Conservation (phyloP, 768 basidiomycete genomes). For the Grammothele lineata region DNA sequence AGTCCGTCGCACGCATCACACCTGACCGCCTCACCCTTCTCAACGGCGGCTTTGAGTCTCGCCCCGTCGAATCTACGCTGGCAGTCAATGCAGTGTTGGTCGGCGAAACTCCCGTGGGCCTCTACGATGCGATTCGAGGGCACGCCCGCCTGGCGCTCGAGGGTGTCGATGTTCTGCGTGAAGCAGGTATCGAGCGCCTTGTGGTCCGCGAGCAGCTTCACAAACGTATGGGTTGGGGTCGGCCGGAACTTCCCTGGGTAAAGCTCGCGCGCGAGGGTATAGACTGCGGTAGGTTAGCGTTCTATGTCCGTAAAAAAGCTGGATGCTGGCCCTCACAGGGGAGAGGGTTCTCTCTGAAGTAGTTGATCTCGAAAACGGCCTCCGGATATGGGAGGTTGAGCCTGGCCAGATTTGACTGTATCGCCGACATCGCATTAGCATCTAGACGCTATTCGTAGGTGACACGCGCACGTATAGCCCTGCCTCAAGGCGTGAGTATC, state of each 20-base stretch:
- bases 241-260: constrained; percentile 90
- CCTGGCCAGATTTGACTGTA: constrained; percentile 72
- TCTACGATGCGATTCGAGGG: constrained; percentile 75
- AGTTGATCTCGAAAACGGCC: constrained; percentile 91
- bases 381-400: constrained; percentile 88
- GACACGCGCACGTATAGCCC: constrained; percentile 21
- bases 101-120: constrained; percentile 94
- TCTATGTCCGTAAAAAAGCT: too few species aligned
- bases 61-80: constrained; percentile 50
- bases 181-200: constrained; percentile 70
- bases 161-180: constrained; percentile 91
- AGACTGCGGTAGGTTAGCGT: constrained; percentile 61
- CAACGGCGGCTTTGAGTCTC: constrained; percentile 63
- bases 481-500: neutral
- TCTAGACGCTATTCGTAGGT: too few species aligned
- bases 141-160: constrained; percentile 82
- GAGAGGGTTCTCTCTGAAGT: constrained; percentile 73
- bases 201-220: constrained; percentile 72
- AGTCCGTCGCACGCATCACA: constrained; percentile 69
- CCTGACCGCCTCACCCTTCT: constrained; percentile 57
- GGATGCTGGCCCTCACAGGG: constrained; percentile 55
- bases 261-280: constrained; percentile 88
- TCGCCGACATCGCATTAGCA: too few species aligned
- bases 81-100: constrained; percentile 81
- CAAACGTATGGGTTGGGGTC: constrained; percentile 86